Percentiles rank a stretch among this genome's conserved stretches.
phyloP scores from a whole-genome alignment of 2,329 filamentous ascomycete genomes.

The Lasiodiplodia sp. region DNA sequence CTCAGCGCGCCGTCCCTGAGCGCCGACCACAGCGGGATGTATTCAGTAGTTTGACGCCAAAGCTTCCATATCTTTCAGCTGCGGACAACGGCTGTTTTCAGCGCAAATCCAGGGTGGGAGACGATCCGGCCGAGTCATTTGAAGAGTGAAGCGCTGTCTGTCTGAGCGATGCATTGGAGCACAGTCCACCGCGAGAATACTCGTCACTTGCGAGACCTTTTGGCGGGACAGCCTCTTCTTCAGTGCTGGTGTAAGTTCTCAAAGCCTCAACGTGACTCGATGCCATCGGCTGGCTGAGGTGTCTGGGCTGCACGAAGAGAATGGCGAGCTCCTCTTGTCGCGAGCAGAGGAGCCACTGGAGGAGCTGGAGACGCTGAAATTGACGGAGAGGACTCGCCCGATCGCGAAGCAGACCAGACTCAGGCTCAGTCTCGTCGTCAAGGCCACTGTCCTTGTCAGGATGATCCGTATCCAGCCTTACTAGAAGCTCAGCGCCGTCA shows the following conservation, averaged over 20 bases:
- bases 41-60: not conserved
- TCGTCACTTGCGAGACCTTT: not conserved
- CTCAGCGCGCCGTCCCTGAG: not conserved
- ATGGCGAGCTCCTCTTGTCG: not conserved
- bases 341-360: not conserved
- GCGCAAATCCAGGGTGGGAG: not conserved
- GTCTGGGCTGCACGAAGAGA: not conserved
- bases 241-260: not conserved
- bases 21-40: not conserved
- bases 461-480: not conserved
- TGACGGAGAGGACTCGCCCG: not conserved
- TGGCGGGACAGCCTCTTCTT: rapidly evolving
- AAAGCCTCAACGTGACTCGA: not conserved
- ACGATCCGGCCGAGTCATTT: not conserved
- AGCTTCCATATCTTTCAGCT: too few relatives aligned
- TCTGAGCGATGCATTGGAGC: not conserved
- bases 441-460: not conserved
- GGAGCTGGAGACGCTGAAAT: not conserved
- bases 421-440: not conserved
- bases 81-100: not conserved
- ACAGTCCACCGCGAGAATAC: not conserved
- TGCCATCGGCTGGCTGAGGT: not conserved
- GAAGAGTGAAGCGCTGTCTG: not conserved
- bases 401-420: not conserved
- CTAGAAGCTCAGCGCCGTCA: not conserved